Evolutionary conservation across 225 moss, liverwort and hornwort genomes (phyloP), one percentile per base, ranked within the genome.

Genomic region (Ulota crispa): DNA sequence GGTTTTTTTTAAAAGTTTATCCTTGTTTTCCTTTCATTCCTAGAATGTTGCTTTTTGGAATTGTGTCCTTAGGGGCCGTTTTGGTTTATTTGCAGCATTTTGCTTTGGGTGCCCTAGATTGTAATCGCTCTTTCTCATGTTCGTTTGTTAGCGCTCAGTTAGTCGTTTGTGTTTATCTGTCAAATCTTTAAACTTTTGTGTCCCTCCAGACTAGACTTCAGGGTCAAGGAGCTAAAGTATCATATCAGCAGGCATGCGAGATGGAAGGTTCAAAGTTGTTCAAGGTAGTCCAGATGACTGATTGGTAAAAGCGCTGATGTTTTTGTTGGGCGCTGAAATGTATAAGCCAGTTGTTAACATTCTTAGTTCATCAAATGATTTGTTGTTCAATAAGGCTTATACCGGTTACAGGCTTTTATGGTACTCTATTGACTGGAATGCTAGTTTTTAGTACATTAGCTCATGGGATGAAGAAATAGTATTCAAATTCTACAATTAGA

Each of bases 191-290:
- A 34, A 32, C 20, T 70, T 56, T 62, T 21, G 37, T 68, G 36
- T 30, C 11, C 65, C 24, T 85, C 80, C 87, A 91, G 91, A 91
- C 88, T 57, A 91, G 91, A 52, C 81, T 91, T 27, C 91, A 91
- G 79, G 91, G 89, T 53, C 91, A 91, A 85, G 91, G 87, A 81
- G 88, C 87, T 83, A 87, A 89, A 54, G 73, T 87, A 11, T 65
- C 72, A 47, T 91, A 88, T 80, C 89, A 73, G 70, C 83, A 91
- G 73, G 89, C 91, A 43, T 88, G 91, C 50, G 87, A 81, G 81
- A 85, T 89, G 88, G 88, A 82, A 77, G 72, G 52, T 9, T 76
- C 75, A 8, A 61, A 55, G 36, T 63, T 75, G 24, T 60, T 77
- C 3, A 89, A 91, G 91, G 91, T 91, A 85, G 47, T 69, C 15